phyloP scores from a whole-genome alignment of 345 rosid species.

The Brassica incana region DNA sequence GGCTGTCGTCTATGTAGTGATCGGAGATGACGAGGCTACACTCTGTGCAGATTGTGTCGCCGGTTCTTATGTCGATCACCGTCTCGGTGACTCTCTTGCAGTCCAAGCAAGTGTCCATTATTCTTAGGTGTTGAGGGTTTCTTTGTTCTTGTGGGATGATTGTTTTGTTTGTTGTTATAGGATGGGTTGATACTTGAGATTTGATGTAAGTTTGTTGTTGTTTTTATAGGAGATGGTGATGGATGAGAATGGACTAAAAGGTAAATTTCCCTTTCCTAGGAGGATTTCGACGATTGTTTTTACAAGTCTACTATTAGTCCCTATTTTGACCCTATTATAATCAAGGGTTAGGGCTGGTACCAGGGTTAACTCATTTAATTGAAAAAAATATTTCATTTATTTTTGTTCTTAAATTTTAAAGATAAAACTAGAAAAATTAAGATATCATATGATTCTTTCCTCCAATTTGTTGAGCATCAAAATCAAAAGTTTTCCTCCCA shows the following conservation, averaged over 20 bases:
- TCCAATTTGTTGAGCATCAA: too few relatives aligned
- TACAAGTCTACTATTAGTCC: not conserved
- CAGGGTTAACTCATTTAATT: too few relatives aligned
- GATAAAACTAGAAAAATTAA: too few relatives aligned
- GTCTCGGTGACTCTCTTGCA: slow-evolving; percentile 16
- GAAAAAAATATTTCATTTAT: too few relatives aligned
- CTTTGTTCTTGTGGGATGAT: not conserved
- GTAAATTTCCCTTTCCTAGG: not conserved
- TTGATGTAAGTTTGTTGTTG: not conserved
- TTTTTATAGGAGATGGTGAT: not conserved
- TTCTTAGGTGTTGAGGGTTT: slow-evolving; percentile 4
- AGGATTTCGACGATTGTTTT: slow-evolving; percentile 9
- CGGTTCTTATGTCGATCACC: not conserved
- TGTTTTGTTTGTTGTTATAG: not conserved
- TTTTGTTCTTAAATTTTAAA: too few relatives aligned
- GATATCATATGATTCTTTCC: too few relatives aligned
- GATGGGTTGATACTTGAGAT: not conserved
- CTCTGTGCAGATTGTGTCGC: slow-evolving; percentile 34
- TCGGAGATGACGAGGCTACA: slow-evolving; percentile 11
- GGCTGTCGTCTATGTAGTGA: not conserved
- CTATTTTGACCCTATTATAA: too few relatives aligned
- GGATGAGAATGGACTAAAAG: not conserved
- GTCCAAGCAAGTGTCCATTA: slow-evolving; percentile 24
- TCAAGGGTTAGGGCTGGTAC: too few relatives aligned
- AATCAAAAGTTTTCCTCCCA: too few relatives aligned